Evolutionary conservation across 768 basidiomycete species (phyloP).

Genomic region (Grammothele lineata): DNA sequence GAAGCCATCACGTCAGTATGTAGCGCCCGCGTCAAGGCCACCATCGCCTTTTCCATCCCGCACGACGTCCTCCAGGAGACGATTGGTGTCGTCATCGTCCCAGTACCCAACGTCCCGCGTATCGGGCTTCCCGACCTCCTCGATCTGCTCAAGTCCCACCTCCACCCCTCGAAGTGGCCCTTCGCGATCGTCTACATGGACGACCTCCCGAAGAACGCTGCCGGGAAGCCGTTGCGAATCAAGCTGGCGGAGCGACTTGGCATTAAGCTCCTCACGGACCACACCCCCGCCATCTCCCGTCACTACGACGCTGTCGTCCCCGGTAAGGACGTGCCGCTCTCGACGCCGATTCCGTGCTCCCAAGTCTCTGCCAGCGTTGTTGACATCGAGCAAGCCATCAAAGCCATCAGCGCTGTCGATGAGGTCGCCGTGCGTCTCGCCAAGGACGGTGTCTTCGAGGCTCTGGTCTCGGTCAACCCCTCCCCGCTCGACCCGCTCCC

Average conservation of each 20-base stretch:
- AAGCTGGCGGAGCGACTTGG: slow-evolving; percentile 37
- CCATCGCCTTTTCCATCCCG: slow-evolving; percentile 41
- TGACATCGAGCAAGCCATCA: slow-evolving; percentile 26
- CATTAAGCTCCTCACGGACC: slow-evolving; percentile 34
- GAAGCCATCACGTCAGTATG: slow-evolving; percentile 45
- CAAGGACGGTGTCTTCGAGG: slow-evolving; percentile 32
- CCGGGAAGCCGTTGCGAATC: slow-evolving; percentile 44
- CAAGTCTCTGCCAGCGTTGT: slow-evolving; percentile 28
- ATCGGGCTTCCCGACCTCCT: slow-evolving; percentile 39
- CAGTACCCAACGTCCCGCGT: slow-evolving; percentile 29
- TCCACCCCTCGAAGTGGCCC: slow-evolving; percentile 49
- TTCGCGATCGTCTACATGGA: slow-evolving; percentile 44
- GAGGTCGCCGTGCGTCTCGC: slow-evolving; percentile 32
- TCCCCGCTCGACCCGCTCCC: slow-evolving; percentile 21
- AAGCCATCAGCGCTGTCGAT: slow-evolving; percentile 25
- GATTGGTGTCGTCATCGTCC: slow-evolving; percentile 41
- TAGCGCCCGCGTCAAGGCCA: slow-evolving; percentile 37
- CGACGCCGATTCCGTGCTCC: slow-evolving; percentile 34
- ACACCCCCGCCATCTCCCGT: slow-evolving; percentile 29
- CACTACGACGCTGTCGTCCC: slow-evolving; percentile 39
- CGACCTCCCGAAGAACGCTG: slow-evolving; percentile 42
- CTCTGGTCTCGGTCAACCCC: slow-evolving; percentile 31
- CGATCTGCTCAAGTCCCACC: slow-evolving; percentile 38
- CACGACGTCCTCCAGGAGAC: slow-evolving; percentile 46
- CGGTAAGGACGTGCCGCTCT: slow-evolving; percentile 27